Evolutionary conservation across 164 flowering plant genomes (phyloP).

Genomic region (Santalum album): DNA sequence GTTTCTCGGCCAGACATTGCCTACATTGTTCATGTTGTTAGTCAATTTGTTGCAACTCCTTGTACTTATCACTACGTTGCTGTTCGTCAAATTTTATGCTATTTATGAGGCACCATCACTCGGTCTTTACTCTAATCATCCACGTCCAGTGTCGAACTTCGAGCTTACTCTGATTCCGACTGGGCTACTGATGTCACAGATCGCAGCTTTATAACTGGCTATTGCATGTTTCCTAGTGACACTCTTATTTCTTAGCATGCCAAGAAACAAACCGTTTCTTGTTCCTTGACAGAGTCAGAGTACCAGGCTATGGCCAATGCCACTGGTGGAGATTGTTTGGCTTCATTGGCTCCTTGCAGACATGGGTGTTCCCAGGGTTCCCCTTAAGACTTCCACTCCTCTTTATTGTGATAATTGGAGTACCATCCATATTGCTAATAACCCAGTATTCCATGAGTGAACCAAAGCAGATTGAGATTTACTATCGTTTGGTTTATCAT

Average conservation of each 20-base stretch:
- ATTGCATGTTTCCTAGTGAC: not conserved
- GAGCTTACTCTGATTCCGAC: not conserved
- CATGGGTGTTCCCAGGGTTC: not conserved
- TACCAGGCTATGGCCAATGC: not conserved
- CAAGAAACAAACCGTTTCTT: not conserved
- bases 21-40: not conserved
- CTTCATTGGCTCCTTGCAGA: not conserved
- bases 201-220: not conserved
- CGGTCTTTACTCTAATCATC: not conserved
- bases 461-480: not conserved
- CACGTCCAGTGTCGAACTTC: not conserved
- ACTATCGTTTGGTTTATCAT: not conserved
- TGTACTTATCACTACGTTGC: not conserved
- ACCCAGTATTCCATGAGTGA: not conserved
- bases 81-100: not conserved
- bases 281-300: not conserved
- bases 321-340: not conserved
- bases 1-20: not conserved
- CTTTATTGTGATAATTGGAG: not conserved
- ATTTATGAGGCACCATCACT: not conserved
- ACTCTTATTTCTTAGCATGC: not conserved
- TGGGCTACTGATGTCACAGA: not conserved
- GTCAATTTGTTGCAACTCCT: not conserved
- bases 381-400: not conserved
- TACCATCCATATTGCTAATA: not conserved